Base-by-base conservation (phyloP, 306 rosid genomes). In the Malus sylvestris region DNA sequence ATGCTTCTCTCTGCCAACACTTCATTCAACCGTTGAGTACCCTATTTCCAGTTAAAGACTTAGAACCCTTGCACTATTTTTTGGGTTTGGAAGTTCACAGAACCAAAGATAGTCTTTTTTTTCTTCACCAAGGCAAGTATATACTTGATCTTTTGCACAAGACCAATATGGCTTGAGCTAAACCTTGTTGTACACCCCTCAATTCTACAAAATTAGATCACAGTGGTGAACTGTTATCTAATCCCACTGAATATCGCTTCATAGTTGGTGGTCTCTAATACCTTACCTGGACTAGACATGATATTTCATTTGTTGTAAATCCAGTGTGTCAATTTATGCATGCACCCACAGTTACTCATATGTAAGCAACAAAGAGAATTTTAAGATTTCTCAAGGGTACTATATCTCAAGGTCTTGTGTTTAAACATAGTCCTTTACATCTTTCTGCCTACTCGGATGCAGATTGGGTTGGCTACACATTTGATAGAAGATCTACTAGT, bases 201-300 rank as follows among this genome's bases (percentile, higher is more conserved):
- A 44, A 0, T 44, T 10, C 4, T 2, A 0, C 14, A 10, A 44
- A 44, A 4, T 10, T 44, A 2, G 46, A 44, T 10, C 46, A 10
- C 46, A 44, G 1, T 44, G 46, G n/a, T 15, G 58, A 1, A 0
- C 0, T 6, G 6, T 52, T 52, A 52, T 8, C 58, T 52, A 19
- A 52, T 52, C 58, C 1, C 3, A 15, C 3, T 3, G 22, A 15
- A 6, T 52, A 18, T 6, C 0, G 1, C 0, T 15, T 1, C 4
- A 5, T 52, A 2, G 58, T 52, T 5, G 22, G 22, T 18, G 22
- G 22, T 6, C 0, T 52, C 0, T 22, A 18, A 18, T 52, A 18
- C 0, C 58, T 52, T 1, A 52, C 10, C 1, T 20, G 0, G 7
- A 15, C 58, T 0, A 2, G 3, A 18, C 10, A 4, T 52, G 10